Evolutionary conservation across 140 eudicot genomes (phyloP), one percentile per base, ranked within the genome.

Genomic region (Ambrosia hybrid): DNA sequence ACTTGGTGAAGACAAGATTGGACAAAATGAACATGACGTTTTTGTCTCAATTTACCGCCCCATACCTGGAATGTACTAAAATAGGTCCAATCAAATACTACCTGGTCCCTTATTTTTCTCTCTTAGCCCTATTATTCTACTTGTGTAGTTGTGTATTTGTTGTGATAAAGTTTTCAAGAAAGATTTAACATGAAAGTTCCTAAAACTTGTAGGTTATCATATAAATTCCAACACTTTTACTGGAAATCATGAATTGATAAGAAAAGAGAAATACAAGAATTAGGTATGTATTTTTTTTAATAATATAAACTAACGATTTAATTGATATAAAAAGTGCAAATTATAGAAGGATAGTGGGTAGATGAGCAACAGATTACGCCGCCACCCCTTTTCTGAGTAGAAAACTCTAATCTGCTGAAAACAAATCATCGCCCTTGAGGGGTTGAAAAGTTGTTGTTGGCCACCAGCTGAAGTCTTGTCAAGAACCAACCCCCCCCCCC

Each of bases 61-160:
- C 75, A 58, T 72, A 45, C 76, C 57, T 43, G 21, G 13, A 71
- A 57, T 71, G 57, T 71, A 39, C 67, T 71, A 71, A 71, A 57
- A 71, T 17, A 11, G 56, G 75, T 38, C 75, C 17, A 49, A 72
- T 72, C 76, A 72, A 43, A 72, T 57, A 12, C 17, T 57, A 57
- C 33, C 59, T 72, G 68, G 57, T 21, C 68, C 76, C 68, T 43
- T 70, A 2, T 59, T 10, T 26, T 15, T 33, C 72, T 46, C 57
- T 21, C 33, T 57, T 57, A 43, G 15, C 38, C 15, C 38, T 14
- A 69, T 52, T 69, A 69, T 69, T 52, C 33, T 41, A 65, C 70
- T 46, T 41, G 52, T 12, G 6, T 14, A 21, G 26, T 21, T 21
- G 26, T 21, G 26, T 21, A 21, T 65, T 53, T 13, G 2, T 65